Evolutionary conservation across 495 filamentous ascomycete species (phyloP).

Genomic region (Aspergillus bertholletiae): DNA sequence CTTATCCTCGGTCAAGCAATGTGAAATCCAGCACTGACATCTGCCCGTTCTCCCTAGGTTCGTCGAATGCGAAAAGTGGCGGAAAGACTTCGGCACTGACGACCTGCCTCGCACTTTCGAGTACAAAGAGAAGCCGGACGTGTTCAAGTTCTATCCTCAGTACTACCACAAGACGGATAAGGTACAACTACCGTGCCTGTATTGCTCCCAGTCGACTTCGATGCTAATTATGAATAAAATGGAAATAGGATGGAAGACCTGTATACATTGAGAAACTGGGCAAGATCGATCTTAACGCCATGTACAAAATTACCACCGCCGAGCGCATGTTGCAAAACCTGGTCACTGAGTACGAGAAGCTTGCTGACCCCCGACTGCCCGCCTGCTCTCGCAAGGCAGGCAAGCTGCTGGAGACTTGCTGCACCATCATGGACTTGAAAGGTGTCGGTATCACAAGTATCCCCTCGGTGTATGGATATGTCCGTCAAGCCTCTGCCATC

Average conservation of each 20-base stretch:
- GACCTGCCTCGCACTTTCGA: conserved; percentile 76
- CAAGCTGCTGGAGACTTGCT: conserved; percentile 91
- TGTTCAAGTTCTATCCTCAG: conserved; percentile 94
- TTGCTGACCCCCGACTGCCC: conserved; percentile 86
- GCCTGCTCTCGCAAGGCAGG: conserved; percentile 93
- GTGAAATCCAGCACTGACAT: conserved; percentile 3
- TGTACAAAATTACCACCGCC: conserved; percentile 89
- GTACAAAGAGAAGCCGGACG: conserved; percentile 79
- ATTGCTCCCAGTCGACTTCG: background rate
- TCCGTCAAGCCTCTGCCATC: conserved; percentile 73
- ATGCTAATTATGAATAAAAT: conserved; percentile 10
- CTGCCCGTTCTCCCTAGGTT: conserved; percentile 61
- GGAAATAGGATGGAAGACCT: conserved; percentile 80
- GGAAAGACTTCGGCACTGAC: conserved; percentile 83
- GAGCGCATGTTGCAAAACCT: conserved; percentile 96
- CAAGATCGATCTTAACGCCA: conserved; percentile 82
- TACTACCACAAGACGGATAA: conserved; percentile 99
- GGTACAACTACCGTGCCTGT: conserved; percentile 45
- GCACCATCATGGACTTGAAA: conserved; percentile 94
- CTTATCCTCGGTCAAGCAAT: conserved; percentile 8
- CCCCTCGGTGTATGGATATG: conserved; percentile 78
- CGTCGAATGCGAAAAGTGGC: conserved; percentile 85
- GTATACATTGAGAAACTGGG: conserved; percentile 96
- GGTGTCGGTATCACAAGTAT: conserved; percentile 82
- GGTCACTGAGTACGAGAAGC: conserved; percentile 93